Evolutionary conservation across 1,284 basidiomycete species (phyloP), one percentile per base, ranked within the genome.

Genomic region (Sparassis latifolia): DNA sequence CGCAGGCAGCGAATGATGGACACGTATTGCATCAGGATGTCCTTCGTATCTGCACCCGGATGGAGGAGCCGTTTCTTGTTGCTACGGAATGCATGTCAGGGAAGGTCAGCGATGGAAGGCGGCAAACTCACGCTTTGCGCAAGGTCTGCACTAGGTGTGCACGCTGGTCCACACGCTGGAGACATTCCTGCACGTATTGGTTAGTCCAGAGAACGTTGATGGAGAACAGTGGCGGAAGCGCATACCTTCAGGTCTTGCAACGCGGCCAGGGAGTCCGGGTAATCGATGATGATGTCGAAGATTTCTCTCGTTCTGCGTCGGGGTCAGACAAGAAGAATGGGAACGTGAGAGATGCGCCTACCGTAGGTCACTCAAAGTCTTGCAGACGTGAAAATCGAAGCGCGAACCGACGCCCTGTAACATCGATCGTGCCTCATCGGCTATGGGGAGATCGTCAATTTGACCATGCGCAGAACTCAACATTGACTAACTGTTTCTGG

Each of bases 281-380:
- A 97, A 60, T 94, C 89, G 44, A 96, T 84, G 52, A 99, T 95
- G 51, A 99, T 96, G 57, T 97, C 92, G 62, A 97, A 98, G 20
- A 99, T 85, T 68, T 98, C 92, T 46, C 75, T 76, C 0, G 86
- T 92, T 41, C 92, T 94, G 30, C 2, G 10, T 10, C 9, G 40
- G 6, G 40, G 35, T 37, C 10, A 42, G 40, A 10, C 27, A 42
- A 28, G 27, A 37, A 37, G 35, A 37, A 33, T 50, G 33, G 12
- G 28, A 32, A 29, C 28, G 30, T 29, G 29, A 33, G 37, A 3
- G 9, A n/a, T 33, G 43, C 71, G 20, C 79, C 31, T 55, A 92
- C 92, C 92, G 75, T 44, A 95, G 70, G 62, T 93, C 87, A 59
- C 88, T 92, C 38, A 97, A 72, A 1, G 85, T 88, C 69, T 92